Evolutionary conservation across 2,329 filamentous ascomycete species (phyloP).

Genomic region (Elsinoe batatas): DNA sequence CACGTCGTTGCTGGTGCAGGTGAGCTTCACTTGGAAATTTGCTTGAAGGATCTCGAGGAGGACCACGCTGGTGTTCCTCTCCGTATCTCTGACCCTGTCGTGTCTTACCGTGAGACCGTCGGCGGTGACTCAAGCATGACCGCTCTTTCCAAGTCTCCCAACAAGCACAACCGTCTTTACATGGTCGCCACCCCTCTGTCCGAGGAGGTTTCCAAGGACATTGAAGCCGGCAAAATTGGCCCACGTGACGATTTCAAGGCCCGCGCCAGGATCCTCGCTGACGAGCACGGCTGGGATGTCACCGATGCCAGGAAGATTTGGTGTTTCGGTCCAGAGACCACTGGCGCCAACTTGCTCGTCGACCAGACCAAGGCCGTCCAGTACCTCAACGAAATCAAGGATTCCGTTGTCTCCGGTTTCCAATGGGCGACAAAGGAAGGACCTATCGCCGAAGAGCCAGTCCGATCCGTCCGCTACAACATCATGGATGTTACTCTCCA

Average conservation of each 20-base stretch:
- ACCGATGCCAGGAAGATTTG: conserved; percentile 99
- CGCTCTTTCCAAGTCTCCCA: conserved; percentile 97
- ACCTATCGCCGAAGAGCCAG: conserved; percentile 94
- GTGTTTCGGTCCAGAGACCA: conserved; percentile 98
- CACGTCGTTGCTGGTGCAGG: conserved; percentile 98
- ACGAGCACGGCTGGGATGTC: conserved; percentile 98
- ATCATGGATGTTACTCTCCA: conserved; percentile 98
- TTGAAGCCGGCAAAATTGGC: conserved; percentile 83
- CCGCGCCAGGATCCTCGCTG: conserved; percentile 89
- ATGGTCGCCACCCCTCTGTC: conserved; percentile 81
- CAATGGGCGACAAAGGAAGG: conserved; percentile 98
- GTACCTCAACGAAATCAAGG: conserved; percentile 99
- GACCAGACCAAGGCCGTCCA: conserved; percentile 99
- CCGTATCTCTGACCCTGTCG: conserved; percentile 94
- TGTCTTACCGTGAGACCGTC: conserved; percentile 97
- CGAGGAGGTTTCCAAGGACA: conserved; percentile 84
- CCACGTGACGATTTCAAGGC: conserved; percentile 98
- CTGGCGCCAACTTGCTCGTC: conserved; percentile 93
- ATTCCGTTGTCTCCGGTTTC: conserved; percentile 98
- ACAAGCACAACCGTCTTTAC: conserved; percentile 99
- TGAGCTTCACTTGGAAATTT: conserved; percentile 99
- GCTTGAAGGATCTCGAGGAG: conserved; percentile 98
- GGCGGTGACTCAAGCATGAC: conserved; percentile 76
- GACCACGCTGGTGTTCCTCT: conserved; percentile 98
- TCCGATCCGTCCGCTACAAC: conserved; percentile 97